A percentile compares a stretch with the other conserved stretches of the same genome.
Evolutionary conservation across 208 protist genomes (phyloP).

Genomic region (Leishmania aethiopica): DNA sequence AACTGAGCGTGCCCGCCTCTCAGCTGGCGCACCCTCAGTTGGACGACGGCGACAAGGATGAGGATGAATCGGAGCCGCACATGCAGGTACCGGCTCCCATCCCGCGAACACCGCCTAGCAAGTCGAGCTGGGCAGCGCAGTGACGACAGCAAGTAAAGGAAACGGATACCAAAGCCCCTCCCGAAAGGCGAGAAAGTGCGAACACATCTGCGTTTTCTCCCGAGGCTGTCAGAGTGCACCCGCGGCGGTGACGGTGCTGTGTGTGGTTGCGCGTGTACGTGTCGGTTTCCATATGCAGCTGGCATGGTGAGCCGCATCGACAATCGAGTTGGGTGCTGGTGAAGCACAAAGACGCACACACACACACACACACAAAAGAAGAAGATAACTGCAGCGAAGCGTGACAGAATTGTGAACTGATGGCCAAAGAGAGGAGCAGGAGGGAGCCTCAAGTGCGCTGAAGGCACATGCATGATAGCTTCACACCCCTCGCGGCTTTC

Average conservation of each 20-base stretch:
- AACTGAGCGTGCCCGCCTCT: background rate
- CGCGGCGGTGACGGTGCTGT: background rate
- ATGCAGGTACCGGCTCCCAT: slow-evolving; percentile 12
- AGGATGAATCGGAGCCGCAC: slow-evolving; percentile 17
- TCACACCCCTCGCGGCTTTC: no score
- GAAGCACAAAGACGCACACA: background rate
- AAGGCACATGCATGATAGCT: background rate
- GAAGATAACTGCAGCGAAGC: background rate
- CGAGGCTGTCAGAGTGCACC: background rate
- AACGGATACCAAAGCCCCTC: background rate
- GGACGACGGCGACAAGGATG: background rate
- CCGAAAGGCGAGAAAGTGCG: background rate
- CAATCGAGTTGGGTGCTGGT: background rate
- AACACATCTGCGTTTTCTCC: background rate
- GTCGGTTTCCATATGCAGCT: background rate
- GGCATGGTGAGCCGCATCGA: background rate
- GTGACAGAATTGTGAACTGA: background rate
- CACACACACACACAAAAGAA: background rate
- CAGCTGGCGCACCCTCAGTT: background rate
- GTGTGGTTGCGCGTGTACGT: background rate
- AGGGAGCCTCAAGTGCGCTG: background rate
- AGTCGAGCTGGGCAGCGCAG: background rate
- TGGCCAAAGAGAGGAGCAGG: background rate
- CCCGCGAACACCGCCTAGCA: background rate
- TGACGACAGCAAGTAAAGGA: background rate